Percentiles rank a stretch among this genome's conserved stretches.
Conservation (phyloP, 306 rosid species). For the Vachellia collinsii region DNA sequence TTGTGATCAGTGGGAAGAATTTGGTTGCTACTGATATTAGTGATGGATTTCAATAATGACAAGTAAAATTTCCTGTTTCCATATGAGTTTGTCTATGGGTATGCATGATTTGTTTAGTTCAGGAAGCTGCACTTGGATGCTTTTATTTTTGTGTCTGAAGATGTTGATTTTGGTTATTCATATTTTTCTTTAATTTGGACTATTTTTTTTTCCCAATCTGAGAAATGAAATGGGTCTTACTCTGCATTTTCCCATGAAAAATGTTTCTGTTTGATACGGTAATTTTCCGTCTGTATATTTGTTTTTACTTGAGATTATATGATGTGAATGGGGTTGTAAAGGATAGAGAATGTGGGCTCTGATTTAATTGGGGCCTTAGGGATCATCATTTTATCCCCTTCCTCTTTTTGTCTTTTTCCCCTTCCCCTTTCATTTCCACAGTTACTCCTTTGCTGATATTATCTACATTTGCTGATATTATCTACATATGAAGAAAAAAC, state of each 20-base stretch:
- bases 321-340: constrained; percentile 25
- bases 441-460: constrained; percentile 24
- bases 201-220: neutral
- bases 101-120: constrained; percentile 34
- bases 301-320: constrained; percentile 26
- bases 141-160: constrained; percentile 39
- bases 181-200: neutral
- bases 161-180: constrained; percentile 24
- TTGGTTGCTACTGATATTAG: constrained; percentile 32
- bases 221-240: constrained; percentile 13
- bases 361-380: constrained; percentile 45
- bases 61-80: constrained; percentile 52
- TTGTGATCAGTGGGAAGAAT: constrained; percentile 39
- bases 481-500: constrained; percentile 31
- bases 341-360: constrained; percentile 47
- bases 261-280: constrained; percentile 14
- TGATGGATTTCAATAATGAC: constrained; percentile 65
- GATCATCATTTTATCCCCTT: constrained; percentile 45
- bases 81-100: neutral
- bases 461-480: constrained; percentile 10
- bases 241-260: constrained; percentile 5
- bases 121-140: neutral
- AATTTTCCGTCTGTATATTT: constrained; percentile 27
- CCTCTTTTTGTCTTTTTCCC: constrained; percentile 11
- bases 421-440: constrained; percentile 8